These are phyloP conservation scores for Aureobasidium sp. DNA, from an alignment of 2,329 filamentous ascomycete species.

Conservation along the genomic window DNA sequence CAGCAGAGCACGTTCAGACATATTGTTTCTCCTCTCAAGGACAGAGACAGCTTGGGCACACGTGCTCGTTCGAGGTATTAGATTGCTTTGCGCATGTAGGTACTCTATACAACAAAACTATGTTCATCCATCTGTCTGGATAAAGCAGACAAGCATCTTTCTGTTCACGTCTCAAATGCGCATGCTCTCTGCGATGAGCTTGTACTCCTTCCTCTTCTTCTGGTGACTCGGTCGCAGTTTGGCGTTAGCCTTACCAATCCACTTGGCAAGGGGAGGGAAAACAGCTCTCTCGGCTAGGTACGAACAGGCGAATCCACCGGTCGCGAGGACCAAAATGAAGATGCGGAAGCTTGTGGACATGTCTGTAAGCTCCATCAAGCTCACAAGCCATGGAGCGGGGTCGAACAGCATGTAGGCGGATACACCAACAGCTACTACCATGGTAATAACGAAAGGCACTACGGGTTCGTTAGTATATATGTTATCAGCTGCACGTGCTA, in stretches of 20 bases:
- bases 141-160: not conserved
- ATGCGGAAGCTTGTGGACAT: conserved; percentile 67
- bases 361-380: conserved; percentile 78
- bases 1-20: not conserved
- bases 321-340: conserved; percentile 64
- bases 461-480: conserved; percentile 21
- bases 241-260: conserved; percentile 56
- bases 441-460: conserved; percentile 80
- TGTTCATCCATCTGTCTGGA: not conserved
- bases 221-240: conserved; percentile 48
- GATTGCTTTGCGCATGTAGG: not conserved
- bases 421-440: conserved; percentile 59
- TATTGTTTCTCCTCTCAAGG: not conserved
- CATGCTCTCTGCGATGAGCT: conserved; percentile 64
- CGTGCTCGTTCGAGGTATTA: not conserved
- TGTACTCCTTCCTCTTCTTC: conserved; percentile 85
- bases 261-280: conserved; percentile 61
- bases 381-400: conserved; percentile 60
- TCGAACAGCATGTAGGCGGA: conserved; percentile 74
- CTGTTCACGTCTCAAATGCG: conserved; percentile 16
- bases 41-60: not conserved
- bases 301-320: conserved; percentile 60
- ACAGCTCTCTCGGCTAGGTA: conserved; percentile 66
- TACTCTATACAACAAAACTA: not conserved
- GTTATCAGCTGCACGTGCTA: not conserved